Conservation (phyloP, 1,139 yeast species). For the Candida sojae region DNA sequence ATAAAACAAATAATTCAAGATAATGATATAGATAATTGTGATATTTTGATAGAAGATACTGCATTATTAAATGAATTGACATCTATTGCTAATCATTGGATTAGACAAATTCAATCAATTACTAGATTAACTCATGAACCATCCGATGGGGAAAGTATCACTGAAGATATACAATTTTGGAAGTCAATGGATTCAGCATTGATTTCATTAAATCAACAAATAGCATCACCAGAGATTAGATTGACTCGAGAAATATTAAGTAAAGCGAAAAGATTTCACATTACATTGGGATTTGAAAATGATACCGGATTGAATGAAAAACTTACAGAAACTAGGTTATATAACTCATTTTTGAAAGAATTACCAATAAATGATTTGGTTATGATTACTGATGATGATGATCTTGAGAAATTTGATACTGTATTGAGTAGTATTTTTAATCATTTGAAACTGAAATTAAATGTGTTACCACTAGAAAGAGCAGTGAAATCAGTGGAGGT, state of each 20-base stretch:
- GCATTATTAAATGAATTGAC: constrained; percentile 67
- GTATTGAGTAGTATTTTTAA: constrained; percentile 53
- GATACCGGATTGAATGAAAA: constrained; percentile 73
- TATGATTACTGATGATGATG: constrained; percentile 41
- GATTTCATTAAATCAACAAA: constrained; percentile 56
- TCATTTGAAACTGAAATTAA: constrained; percentile 58
- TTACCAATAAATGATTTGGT: constrained; percentile 67
- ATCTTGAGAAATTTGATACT: constrained; percentile 40
- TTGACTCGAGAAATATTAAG: constrained; percentile 65
- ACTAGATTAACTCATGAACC: constrained; percentile 56
- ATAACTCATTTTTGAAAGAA: constrained; percentile 67
- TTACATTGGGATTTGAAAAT: constrained; percentile 69
- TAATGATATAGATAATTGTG: constrained; percentile 20
- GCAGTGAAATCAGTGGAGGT: constrained; percentile 67
- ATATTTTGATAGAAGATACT: constrained; percentile 46
- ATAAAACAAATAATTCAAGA: constrained; percentile 34
- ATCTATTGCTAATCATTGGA: constrained; percentile 71
- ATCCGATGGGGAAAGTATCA: constrained; percentile 54
- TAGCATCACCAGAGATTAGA: constrained; percentile 53
- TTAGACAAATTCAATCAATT: constrained; percentile 59
- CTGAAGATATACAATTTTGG: constrained; percentile 84
- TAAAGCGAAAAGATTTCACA: constrained; percentile 76
- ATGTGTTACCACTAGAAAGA: constrained; percentile 65
- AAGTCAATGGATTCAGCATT: constrained; percentile 67
- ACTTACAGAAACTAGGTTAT: constrained; percentile 49